Evolutionary conservation across 257 asterid genomes (phyloP).

Genomic region (Leonotis leonurus): DNA sequence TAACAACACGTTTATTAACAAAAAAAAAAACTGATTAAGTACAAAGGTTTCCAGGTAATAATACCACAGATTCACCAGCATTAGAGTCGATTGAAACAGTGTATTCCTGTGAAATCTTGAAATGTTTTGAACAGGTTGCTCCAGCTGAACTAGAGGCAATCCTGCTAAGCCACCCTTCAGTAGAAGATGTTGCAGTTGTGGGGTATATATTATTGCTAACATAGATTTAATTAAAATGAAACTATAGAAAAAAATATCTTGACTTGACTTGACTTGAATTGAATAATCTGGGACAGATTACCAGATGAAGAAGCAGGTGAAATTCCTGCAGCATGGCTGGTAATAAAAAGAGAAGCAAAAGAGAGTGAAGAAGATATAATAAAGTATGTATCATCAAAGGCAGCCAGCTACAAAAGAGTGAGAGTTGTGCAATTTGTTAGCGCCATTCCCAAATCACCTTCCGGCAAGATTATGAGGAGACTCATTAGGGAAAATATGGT

Average conservation of each 20-base stretch:
- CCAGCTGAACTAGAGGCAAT: conserved; percentile 98
- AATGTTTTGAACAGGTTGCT: conserved; percentile 56
- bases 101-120: neutral
- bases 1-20: too few species aligned
- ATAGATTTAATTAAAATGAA: neutral
- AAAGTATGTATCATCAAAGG: conserved; percentile 51
- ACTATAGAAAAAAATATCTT: neutral
- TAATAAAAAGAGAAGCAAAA: conserved; percentile 44
- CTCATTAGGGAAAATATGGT: conserved; percentile 58
- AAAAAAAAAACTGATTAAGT: conserved; percentile 85
- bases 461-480: conserved; percentile 91
- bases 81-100: too few species aligned
- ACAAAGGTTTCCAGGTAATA: conserved; percentile 72
- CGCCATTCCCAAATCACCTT: conserved; percentile 73
- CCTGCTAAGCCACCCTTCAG: conserved; percentile 70
- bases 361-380: conserved; percentile 69
- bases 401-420: conserved; percentile 63
- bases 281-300: conserved; percentile 30
- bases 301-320: conserved; percentile 81
- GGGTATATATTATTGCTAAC: too few species aligned
- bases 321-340: conserved; percentile 82
- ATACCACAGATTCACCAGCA: too few species aligned
- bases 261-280: too few species aligned
- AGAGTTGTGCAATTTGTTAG: conserved; percentile 62
- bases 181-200: conserved; percentile 88